These are phyloP conservation scores for Lepidopterella palustris DNA, from an alignment of 495 filamentous ascomycete genomes.

Conservation along the genomic window DNA sequence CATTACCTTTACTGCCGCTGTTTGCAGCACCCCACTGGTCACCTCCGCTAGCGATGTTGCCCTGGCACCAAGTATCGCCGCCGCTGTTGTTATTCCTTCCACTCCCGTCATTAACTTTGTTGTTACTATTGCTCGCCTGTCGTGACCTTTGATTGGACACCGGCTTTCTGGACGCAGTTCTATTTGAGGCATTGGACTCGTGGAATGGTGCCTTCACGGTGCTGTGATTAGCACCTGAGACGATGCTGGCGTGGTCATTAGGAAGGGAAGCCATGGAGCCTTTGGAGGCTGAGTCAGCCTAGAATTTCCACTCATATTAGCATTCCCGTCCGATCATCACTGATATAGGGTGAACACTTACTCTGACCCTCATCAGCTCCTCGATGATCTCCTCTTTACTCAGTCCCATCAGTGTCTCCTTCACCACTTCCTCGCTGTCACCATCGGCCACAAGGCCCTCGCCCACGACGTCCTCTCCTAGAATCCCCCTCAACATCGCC, in stretches of 20 bases:
- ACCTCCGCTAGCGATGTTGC: background rate
- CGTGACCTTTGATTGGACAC: background rate
- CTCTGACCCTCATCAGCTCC: slow-evolving; percentile 18
- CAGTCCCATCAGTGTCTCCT: slow-evolving; percentile 17
- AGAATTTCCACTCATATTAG: too few relatives aligned
- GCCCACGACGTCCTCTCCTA: slow-evolving; percentile 3
- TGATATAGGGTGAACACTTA: too few relatives aligned
- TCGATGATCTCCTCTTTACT: slow-evolving; percentile 31
- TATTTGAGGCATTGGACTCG: background rate
- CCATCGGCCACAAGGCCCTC: background rate
- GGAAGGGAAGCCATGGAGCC: too few relatives aligned
- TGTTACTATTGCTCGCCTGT: background rate
- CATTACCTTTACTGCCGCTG: background rate
- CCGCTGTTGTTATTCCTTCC: background rate
- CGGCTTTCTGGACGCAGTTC: background rate
- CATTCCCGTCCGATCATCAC: too few relatives aligned
- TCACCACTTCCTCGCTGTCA: background rate
- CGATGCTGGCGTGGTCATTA: background rate
- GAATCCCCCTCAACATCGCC: slow-evolving; percentile 14
- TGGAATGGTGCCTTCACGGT: background rate
- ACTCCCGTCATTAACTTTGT: background rate
- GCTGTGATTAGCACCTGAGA: background rate
- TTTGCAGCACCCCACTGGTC: background rate
- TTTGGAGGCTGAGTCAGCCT: too few relatives aligned
- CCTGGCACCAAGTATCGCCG: background rate